Evolutionary conservation across 2,329 filamentous ascomycete species (phyloP), one percentile per base, ranked within the genome.

Genomic region (Talaromyces sp.): DNA sequence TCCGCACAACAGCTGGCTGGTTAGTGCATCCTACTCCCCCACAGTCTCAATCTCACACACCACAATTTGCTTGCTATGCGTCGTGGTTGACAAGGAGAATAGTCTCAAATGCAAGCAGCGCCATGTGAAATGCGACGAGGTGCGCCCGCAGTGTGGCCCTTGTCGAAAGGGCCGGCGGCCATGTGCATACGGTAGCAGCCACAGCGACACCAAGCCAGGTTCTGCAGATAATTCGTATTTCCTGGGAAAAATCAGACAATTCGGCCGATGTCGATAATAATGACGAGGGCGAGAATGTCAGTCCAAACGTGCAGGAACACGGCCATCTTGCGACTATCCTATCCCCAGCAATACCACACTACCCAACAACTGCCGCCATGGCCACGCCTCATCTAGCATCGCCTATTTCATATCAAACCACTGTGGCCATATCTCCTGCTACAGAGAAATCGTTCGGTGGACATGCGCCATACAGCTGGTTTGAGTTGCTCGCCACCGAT

Each of bases 111-210:
- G 70, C 65, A 72, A 71, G 53, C 65, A 65, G 23, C 65, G 70
- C 16, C 70, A 72, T 58, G 70, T 72, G 33, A 72, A 72, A 57
- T 72, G 70, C 40, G 70, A 72, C 40, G 70, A 72, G 56, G 68
- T 67, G 61, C 36, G 65, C 58, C 70, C 69, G 14, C 67, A 67
- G 58, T 70, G 69, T 61, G 67, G 68, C 27, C 70, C 69, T 56
- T 72, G 69, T 59, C 63, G 64, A 7, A 72, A 72, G 63, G 69
- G 69, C 12, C 64, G 66, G 50, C 67, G 69, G 7, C 65, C 62
- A 8, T 72, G 69, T 53, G 63, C 66, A 14, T 72, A 72, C 61
- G 59, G 34, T 36, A 36, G 34, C 34, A 36, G 34, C 34, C 34
- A 16, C 34, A 36, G 34, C 34, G 34, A 36, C 34, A 14, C 34